These are phyloP conservation scores for Candida sanyaensis DNA, from an alignment of 1,139 yeast species.

Conservation along the genomic window DNA sequence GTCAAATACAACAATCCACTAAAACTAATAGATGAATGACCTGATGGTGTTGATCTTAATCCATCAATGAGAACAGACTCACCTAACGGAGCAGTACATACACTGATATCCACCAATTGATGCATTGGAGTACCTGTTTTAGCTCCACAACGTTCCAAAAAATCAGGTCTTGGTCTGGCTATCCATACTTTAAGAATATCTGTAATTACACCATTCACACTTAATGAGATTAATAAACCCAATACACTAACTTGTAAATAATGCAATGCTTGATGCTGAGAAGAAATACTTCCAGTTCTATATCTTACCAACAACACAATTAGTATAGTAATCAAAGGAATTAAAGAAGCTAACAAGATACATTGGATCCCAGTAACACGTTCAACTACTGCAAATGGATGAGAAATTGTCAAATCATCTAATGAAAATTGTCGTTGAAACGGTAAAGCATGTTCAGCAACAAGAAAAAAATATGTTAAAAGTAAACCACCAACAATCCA, in stretches of 20 bases:
- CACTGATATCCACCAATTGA: conserved; percentile 36
- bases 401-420: conserved; percentile 35
- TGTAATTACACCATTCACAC: conserved; percentile 45
- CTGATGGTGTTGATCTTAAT: conserved; percentile 78
- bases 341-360: conserved; percentile 19
- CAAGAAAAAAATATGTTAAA: conserved; percentile 29
- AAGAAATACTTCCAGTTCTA: conserved; percentile 3
- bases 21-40: conserved; percentile 74
- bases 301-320: conserved; percentile 11
- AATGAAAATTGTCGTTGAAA: conserved; percentile 35
- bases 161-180: conserved; percentile 84
- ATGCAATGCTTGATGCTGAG: conserved; percentile 18
- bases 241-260: conserved; percentile 25
- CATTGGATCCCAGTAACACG: conserved; percentile 31
- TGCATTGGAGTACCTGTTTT: conserved; percentile 31
- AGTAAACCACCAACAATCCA: conserved; percentile 31
- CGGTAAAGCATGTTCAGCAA: conserved; percentile 38
- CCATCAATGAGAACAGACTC: conserved; percentile 64
- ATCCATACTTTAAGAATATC: conserved; percentile 72
- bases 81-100: conserved; percentile 47
- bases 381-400: conserved; percentile 44
- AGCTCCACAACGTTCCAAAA: conserved; percentile 69
- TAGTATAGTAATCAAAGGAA: conserved; percentile 18
- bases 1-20: conserved; percentile 63
- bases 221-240: conserved; percentile 25